Percentiles rank a stretch among this genome's conserved stretches.
Conservation (phyloP, 106 monocot genomes). For the Agapanthus africanus region DNA sequence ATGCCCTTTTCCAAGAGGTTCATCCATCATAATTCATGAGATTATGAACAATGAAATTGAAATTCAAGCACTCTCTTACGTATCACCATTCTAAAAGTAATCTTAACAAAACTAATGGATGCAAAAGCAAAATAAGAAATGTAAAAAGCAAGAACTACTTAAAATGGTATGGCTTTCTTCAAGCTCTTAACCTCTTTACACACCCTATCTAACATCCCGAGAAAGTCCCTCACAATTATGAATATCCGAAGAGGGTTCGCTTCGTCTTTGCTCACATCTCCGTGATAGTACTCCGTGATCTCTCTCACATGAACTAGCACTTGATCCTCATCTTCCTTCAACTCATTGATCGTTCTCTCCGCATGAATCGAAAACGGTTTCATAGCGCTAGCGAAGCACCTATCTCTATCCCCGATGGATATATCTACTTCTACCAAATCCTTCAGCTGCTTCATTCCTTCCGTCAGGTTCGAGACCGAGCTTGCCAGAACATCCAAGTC, state of each 20-base stretch:
- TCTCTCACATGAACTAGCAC: constrained; percentile 56
- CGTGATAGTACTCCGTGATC: constrained; percentile 83
- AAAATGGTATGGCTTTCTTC: constrained; percentile 18
- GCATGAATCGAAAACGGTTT: constrained; percentile 33
- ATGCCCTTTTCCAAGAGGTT: no score
- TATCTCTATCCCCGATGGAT: constrained; percentile 8
- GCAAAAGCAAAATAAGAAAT: no score
- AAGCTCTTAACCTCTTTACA: constrained; percentile 44
- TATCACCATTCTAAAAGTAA: no score
- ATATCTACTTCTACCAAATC: constrained; percentile 31
- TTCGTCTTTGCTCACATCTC: constrained; percentile 65
- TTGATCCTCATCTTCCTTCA: constrained; percentile 37
- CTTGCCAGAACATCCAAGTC: constrained; percentile 56
- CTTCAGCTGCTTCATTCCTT: constrained; percentile 47
- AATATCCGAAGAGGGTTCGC: constrained; percentile 63
- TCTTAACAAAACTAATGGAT: no score
- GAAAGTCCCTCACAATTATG: constrained; percentile 68
- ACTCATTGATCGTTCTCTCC: constrained; percentile 30
- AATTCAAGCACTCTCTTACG: background rate
- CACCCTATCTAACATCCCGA: constrained; percentile 55
- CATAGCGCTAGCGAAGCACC: constrained; percentile 35
- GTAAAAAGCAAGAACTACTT: no score
- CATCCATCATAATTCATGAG: background rate
- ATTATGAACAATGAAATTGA: background rate
- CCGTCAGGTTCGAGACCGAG: constrained; percentile 55